Evolutionary conservation across 257 asterid genomes (phyloP).

Genomic region (Scutellaria galericulata): DNA sequence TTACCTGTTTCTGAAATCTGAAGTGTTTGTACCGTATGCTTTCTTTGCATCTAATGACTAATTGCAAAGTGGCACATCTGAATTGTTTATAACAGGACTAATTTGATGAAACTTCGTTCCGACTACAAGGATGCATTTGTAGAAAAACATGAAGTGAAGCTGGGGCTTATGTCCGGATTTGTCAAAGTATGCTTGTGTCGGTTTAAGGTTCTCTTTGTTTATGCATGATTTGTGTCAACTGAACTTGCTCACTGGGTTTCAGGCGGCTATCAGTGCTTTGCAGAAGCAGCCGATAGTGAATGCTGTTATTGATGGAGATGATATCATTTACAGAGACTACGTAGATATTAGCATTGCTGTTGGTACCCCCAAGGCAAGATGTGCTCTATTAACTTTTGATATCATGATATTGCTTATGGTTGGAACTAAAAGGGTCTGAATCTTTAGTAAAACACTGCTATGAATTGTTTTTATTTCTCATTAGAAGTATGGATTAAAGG

Average conservation of each 20-base stretch:
- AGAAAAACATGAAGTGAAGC: slow-evolving; percentile 96
- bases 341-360: slow-evolving; percentile 95
- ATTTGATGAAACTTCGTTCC: slow-evolving; percentile 93
- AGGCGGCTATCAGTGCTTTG: slow-evolving; percentile 95
- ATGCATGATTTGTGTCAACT: slow-evolving; percentile 10
- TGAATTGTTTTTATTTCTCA: slow-evolving; percentile 9
- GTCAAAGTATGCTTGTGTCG: slow-evolving; percentile 60
- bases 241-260: slow-evolving; percentile 38
- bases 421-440: not conserved
- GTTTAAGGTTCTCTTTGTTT: not conserved
- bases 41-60: not conserved
- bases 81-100: slow-evolving; percentile 67
- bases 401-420: slow-evolving; percentile 12
- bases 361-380: slow-evolving; percentile 92
- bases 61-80: slow-evolving; percentile 25
- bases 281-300: slow-evolving; percentile 68
- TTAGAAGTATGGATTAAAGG: slow-evolving; percentile 7
- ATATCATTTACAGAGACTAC: slow-evolving; percentile 89
- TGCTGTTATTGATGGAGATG: slow-evolving; percentile 78
- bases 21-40: not conserved
- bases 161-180: slow-evolving; percentile 94
- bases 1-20: slow-evolving; percentile 14
- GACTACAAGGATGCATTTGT: slow-evolving; percentile 91
- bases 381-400: slow-evolving; percentile 7
- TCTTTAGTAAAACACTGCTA: not conserved